These are phyloP conservation scores for Geotrichum carabidarum DNA, from an alignment of 1,139 yeast species.

Conservation along the genomic window DNA sequence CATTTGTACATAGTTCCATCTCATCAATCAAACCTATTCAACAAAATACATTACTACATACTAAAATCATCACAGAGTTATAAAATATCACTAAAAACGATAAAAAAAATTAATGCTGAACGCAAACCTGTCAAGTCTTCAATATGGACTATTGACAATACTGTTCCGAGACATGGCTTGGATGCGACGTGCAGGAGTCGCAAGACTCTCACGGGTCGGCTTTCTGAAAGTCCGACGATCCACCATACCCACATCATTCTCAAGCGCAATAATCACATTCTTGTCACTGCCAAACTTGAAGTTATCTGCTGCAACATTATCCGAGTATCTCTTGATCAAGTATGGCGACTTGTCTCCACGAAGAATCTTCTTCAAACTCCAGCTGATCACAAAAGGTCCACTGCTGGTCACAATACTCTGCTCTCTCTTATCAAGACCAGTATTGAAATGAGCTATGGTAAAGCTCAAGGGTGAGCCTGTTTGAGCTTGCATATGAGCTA, in stretches of 20 bases:
- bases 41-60: background rate
- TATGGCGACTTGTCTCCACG: slow-evolving; percentile 54
- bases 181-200: slow-evolving; percentile 33
- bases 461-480: slow-evolving; percentile 53
- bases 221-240: slow-evolving; percentile 53
- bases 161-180: slow-evolving; percentile 30
- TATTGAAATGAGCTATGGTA: slow-evolving; percentile 72
- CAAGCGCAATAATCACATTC: slow-evolving; percentile 64
- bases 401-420: slow-evolving; percentile 68
- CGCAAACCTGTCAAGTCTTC: background rate
- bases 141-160: slow-evolving; percentile 36
- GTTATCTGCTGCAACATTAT: slow-evolving; percentile 67
- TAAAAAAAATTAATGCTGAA: background rate
- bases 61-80: background rate
- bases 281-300: slow-evolving; percentile 69
- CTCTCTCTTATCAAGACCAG: slow-evolving; percentile 60
- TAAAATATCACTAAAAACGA: background rate
- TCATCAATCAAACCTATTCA: background rate
- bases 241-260: slow-evolving; percentile 69
- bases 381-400: slow-evolving; percentile 75
- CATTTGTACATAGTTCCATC: background rate
- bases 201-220: slow-evolving; percentile 50
- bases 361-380: slow-evolving; percentile 65
- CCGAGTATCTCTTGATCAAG: slow-evolving; percentile 57
- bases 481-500: slow-evolving; percentile 54